phyloP scores from a whole-genome alignment of 2,329 filamentous ascomycete species.

The Cladorrhinum sp. region DNA sequence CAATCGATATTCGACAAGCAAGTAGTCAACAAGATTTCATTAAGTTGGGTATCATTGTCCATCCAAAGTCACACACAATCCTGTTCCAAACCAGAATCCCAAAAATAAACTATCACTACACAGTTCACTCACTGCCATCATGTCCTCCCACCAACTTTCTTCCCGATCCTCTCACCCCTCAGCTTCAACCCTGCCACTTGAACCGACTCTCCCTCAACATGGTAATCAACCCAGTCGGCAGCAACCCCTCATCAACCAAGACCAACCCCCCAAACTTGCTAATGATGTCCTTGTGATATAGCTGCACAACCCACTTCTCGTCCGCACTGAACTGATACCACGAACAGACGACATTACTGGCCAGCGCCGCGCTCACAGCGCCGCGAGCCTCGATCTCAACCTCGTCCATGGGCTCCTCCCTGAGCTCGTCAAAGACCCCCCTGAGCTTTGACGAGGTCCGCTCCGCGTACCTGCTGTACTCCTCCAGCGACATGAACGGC shows the following conservation, averaged over 20 bases:
- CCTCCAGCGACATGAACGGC: slow-evolving; percentile 46
- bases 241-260: slow-evolving; percentile 42
- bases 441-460: slow-evolving; percentile 34
- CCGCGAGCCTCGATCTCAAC: slow-evolving; percentile 33
- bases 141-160: neutral
- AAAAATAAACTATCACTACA: too few species aligned
- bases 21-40: too few species aligned
- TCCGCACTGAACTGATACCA: slow-evolving; percentile 41
- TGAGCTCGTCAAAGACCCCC: slow-evolving; percentile 37
- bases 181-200: slow-evolving; percentile 39
- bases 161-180: too few species aligned
- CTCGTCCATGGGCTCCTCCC: slow-evolving; percentile 32
- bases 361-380: slow-evolving; percentile 27
- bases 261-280: slow-evolving; percentile 43
- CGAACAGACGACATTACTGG: slow-evolving; percentile 21
- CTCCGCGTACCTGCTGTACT: slow-evolving; percentile 44
- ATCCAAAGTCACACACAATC: too few species aligned
- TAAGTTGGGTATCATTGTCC: too few species aligned
- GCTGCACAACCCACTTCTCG: slow-evolving; percentile 46
- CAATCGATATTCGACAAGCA: too few species aligned
- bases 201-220: slow-evolving; percentile 44
- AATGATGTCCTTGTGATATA: slow-evolving; percentile 45
- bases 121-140: neutral
- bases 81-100: too few species aligned
- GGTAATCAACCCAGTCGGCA: slow-evolving; percentile 48